Evolutionary conservation across 306 rosid genomes (phyloP), one percentile per base, ranked within the genome.

Genomic region (Acacia acuminata): DNA sequence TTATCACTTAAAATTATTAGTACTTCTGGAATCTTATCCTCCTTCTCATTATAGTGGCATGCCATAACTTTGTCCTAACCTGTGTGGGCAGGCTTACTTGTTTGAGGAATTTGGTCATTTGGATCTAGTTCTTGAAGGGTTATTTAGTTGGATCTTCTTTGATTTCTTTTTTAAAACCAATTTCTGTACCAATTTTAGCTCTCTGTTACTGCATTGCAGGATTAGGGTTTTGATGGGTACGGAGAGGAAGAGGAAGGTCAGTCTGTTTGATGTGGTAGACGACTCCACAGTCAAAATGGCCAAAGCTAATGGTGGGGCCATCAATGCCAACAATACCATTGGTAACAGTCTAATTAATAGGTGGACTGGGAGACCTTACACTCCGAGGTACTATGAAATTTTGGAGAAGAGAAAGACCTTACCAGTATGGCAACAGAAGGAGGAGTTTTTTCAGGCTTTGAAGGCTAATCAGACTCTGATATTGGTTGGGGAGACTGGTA

Each of bases 351-450:
- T 89, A 63, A 67, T 95, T 58, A 95, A 88, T 79, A 58, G 78
- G 36, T 95, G 98, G 98, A 95, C 87, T 13, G 97, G 94, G 15
- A 93, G 73, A 79, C 91, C 92, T 34, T 95, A 82, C 83, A 92
- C 98, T 15, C 96, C 79, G 79, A 86, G 97, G 86, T 95, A 93
- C 85, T 71, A 77, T 47, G 98, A 95, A 36, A 93, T 95, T 81
- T 73, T 95, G 60, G 98, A 93, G 80, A 88, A 93, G 93, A 89
- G 98, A 85, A 89, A 91, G 84, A 85, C 90, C 7, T 84, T 95
- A 13, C 98, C 98, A 5, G 97, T 93, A 76, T 95, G 98, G 98
- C 98, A 88, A 27, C 98, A 93, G 90, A 94, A 94, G 56, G 93
- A 91, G 20, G 97, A 93, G 67, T 95, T 93, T 71, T 85, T 94